phyloP scores from a whole-genome alignment of 2,329 filamentous ascomycete genomes.

The Colletotrichum sp. region DNA sequence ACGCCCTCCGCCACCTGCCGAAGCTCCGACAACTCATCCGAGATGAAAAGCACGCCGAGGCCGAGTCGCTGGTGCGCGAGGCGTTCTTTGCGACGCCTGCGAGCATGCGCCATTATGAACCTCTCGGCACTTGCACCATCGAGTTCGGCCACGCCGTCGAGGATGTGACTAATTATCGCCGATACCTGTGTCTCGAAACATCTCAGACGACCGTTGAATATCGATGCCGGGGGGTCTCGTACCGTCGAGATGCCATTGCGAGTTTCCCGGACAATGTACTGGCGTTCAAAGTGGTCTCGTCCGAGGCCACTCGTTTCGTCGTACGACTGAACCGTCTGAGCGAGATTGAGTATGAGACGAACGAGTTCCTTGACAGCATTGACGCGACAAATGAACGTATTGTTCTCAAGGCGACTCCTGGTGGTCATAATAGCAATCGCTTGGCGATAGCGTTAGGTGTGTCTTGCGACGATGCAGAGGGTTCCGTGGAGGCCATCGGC shows the following conservation, averaged over 20 bases:
- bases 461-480: slow-evolving; percentile 29
- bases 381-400: slow-evolving; percentile 30
- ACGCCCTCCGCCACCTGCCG: slow-evolving; percentile 36
- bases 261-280: slow-evolving; percentile 28
- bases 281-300: slow-evolving; percentile 24
- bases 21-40: slow-evolving; percentile 40
- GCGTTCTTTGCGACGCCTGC: slow-evolving; percentile 51
- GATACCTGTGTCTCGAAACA: slow-evolving; percentile 20
- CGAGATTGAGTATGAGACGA: slow-evolving; percentile 46
- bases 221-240: slow-evolving; percentile 18
- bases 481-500: slow-evolving; percentile 33
- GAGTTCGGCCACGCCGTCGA: slow-evolving; percentile 39
- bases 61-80: slow-evolving; percentile 21
- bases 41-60: slow-evolving; percentile 29
- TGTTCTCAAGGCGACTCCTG: slow-evolving; percentile 41
- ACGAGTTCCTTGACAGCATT: slow-evolving; percentile 47
- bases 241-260: slow-evolving; percentile 27
- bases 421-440: slow-evolving; percentile 36
- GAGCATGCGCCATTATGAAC: slow-evolving; percentile 53
- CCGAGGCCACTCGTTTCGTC: slow-evolving; percentile 19
- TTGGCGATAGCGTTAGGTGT: slow-evolving; percentile 35
- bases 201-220: slow-evolving; percentile 14
- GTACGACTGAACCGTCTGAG: slow-evolving; percentile 41
- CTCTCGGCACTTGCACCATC: slow-evolving; percentile 39
- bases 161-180: slow-evolving; percentile 18